phyloP scores from a whole-genome alignment of 805 yeast species.

The Maudiozyma turicensis region DNA sequence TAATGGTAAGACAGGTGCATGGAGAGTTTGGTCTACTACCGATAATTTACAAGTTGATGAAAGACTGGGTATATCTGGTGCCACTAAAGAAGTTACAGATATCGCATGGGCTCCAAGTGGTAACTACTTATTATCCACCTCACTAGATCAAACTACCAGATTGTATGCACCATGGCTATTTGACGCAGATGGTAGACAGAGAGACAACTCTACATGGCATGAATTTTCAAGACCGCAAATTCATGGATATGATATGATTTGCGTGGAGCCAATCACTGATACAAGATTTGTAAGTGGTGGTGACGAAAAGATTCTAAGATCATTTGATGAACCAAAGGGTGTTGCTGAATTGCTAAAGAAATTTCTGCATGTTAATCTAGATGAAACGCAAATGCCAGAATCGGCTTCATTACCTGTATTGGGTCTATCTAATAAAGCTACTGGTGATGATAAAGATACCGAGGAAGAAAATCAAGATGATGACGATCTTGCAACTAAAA shows the following conservation, averaged over 20 bases:
- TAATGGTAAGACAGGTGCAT: conserved; percentile 86
- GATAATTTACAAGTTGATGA: conserved; percentile 36
- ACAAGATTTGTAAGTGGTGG: conserved; percentile 83
- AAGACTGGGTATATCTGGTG: conserved; percentile 60
- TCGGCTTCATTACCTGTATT: conserved; percentile 87
- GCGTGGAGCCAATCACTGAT: conserved; percentile 51
- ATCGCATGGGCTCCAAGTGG: conserved; percentile 65
- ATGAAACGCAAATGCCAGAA: conserved; percentile 45
- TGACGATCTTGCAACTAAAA: conserved; percentile 27
- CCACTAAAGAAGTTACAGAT: conserved; percentile 66
- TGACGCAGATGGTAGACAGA: conserved; percentile 25
- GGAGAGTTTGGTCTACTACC: conserved; percentile 58
- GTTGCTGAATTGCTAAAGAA: conserved; percentile 53
- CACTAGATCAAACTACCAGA: conserved; percentile 90
- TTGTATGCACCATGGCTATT: conserved; percentile 55
- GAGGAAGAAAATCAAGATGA: conserved; percentile 34
- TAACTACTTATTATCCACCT: conserved; percentile 61
- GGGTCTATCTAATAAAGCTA: conserved; percentile 88
- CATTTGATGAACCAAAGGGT: conserved; percentile 79
- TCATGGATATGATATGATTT: conserved; percentile 94
- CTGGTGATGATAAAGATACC: conserved; percentile 38
- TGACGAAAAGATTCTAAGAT: conserved; percentile 86
- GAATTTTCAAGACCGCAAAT: conserved; percentile 96
- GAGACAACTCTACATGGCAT: conserved; percentile 48
- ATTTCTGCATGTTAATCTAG: conserved; percentile 38